Percentiles rank a stretch among this genome's conserved stretches.
These are phyloP conservation scores for Colletotrichum sp. DNA, from an alignment of 2,329 filamentous ascomycete species.

Conservation along the genomic window DNA sequence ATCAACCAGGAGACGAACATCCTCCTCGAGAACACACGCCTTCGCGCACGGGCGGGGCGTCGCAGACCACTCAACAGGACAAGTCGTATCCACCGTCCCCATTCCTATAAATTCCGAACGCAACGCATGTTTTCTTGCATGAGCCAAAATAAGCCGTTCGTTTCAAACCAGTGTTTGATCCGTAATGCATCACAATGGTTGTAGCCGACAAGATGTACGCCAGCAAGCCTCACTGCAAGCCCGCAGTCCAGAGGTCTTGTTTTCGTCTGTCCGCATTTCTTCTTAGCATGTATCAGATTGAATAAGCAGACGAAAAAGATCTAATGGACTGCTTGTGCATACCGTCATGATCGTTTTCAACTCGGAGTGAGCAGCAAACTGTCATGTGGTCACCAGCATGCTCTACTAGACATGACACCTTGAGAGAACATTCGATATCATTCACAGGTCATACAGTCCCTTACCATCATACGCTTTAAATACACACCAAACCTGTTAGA, in stretches of 20 bases:
- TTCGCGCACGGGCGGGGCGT: not conserved
- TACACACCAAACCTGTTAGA: no score
- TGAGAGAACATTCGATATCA: no score
- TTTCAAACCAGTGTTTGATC: no score
- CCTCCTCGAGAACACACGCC: not conserved
- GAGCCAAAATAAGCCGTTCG: not conserved
- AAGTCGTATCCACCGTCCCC: fast-evolving
- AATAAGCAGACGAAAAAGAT: not conserved
- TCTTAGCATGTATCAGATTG: not conserved
- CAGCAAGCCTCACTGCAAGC: not conserved
- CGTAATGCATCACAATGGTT: not conserved
- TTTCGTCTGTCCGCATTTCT: fast-evolving
- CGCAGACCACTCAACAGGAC: not conserved
- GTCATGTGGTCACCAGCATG: no score
- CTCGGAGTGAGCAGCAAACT: no score
- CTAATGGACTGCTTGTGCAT: no score
- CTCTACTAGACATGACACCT: no score
- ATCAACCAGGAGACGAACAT: not conserved
- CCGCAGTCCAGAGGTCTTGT: not conserved
- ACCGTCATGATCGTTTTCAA: no score
- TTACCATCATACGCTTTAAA: no score
- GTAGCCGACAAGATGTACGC: fast-evolving
- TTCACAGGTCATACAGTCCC: no score
- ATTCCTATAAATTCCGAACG: fast-evolving
- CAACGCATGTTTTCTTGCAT: fast-evolving